Evolutionary conservation across 208 protist genomes (phyloP).

Genomic region (Herpetomonas samuelpessoai): DNA sequence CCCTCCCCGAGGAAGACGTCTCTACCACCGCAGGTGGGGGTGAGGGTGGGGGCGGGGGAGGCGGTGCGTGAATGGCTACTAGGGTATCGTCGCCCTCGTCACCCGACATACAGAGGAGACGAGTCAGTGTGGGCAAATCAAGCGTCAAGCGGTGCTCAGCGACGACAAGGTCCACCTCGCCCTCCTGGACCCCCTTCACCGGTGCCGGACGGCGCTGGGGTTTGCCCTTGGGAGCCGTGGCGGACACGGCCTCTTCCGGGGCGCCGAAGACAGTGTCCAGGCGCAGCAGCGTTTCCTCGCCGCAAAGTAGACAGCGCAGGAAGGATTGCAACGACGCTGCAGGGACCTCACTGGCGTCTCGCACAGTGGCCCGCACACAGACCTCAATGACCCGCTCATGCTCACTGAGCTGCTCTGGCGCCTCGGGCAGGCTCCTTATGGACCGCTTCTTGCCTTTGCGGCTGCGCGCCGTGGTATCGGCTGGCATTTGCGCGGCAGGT

Average conservation of each 20-base stretch:
- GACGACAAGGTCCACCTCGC: background rate
- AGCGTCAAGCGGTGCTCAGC: background rate
- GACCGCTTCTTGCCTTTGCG: background rate
- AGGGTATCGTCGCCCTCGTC: background rate
- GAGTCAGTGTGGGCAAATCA: background rate
- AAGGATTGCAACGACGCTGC: background rate
- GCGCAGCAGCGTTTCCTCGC: background rate
- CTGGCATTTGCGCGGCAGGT: too few relatives aligned
- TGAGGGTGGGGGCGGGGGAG: background rate
- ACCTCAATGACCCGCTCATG: slow-evolving; percentile 5
- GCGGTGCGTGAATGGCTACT: background rate
- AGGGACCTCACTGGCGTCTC: background rate
- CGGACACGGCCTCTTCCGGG: background rate
- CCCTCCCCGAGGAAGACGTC: background rate
- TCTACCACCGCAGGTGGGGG: background rate
- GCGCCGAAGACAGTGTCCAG: background rate
- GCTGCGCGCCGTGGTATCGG: too few relatives aligned
- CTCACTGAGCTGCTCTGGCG: slow-evolving; percentile 2
- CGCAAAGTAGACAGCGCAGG: background rate
- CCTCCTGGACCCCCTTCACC: background rate
- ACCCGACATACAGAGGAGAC: background rate
- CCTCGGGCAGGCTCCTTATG: background rate
- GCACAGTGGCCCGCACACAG: background rate
- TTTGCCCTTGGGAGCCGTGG: background rate
- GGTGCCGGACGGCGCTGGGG: background rate